Evolutionary conservation across 2,329 filamentous ascomycete genomes (phyloP).

Genomic region (Cytospora leucostoma): DNA sequence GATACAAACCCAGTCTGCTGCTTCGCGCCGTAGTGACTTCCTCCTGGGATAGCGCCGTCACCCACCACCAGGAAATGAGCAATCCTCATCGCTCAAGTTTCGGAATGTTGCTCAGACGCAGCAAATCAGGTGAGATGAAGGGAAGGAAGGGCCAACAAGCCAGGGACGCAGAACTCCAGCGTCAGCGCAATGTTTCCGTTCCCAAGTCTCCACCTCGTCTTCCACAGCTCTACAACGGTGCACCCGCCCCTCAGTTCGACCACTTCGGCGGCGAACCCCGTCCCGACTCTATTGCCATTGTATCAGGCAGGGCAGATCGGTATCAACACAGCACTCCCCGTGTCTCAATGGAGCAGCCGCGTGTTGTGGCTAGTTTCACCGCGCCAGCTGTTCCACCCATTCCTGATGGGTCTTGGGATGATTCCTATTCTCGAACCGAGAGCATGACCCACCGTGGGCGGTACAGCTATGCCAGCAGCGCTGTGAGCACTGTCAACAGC

Average conservation of each 20-base stretch:
- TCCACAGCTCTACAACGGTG: constrained; percentile 53
- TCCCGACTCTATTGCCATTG: constrained; percentile 62
- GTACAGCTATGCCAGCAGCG: constrained; percentile 94
- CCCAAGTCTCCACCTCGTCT: constrained; percentile 53
- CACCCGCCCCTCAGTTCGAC: constrained; percentile 48
- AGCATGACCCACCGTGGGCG: constrained; percentile 97
- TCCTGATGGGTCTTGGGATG: constrained; percentile 62
- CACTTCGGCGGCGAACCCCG: constrained; percentile 61
- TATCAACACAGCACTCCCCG: constrained; percentile 43
- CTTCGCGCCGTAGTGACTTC: constrained; percentile 29
- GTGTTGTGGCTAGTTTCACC: constrained; percentile 43
- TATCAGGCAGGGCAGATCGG: constrained; percentile 50
- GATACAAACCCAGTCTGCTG: constrained; percentile 23
- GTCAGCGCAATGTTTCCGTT: constrained; percentile 50
- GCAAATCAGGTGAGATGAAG: constrained; percentile 67
- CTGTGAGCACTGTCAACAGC: constrained; percentile 88
- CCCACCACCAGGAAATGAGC: constrained; percentile 36
- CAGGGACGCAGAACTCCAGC: constrained; percentile 53
- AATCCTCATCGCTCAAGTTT: constrained; percentile 48
- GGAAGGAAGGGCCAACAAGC: constrained; percentile 63
- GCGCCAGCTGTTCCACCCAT: constrained; percentile 57
- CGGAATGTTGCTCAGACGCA: constrained; percentile 65
- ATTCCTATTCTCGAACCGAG: constrained; percentile 81
- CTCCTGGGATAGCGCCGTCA: constrained; percentile 18
- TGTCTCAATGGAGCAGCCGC: constrained; percentile 55